phyloP scores from a whole-genome alignment of 305 asterid species.

The Fraxinus sp. region DNA sequence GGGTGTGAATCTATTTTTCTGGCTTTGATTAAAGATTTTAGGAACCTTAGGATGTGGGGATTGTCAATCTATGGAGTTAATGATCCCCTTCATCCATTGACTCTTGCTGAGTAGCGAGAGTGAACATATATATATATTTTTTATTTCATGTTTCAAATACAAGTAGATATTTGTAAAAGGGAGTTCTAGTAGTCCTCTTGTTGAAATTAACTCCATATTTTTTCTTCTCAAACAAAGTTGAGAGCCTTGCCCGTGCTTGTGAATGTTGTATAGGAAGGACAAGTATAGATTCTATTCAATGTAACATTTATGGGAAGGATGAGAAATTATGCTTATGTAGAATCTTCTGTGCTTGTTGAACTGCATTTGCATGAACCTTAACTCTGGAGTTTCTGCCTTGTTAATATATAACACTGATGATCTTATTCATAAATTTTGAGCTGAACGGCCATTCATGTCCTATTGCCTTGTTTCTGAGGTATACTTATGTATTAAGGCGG shows the following conservation, averaged over 20 bases:
- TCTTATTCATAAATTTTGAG: neutral
- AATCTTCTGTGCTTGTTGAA: neutral
- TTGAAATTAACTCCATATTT: neutral
- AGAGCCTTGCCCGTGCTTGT: neutral
- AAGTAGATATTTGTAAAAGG: neutral
- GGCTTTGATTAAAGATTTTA: slow-evolving; percentile 9
- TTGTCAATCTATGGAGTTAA: neutral
- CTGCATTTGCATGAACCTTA: neutral
- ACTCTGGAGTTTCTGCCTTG: neutral
- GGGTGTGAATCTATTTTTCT: slow-evolving; percentile 19
- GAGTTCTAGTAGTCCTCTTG: neutral
- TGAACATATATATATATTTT: neutral
- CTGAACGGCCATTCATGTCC: neutral
- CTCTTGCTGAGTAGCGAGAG: neutral
- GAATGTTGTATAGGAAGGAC: neutral
- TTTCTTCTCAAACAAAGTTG: neutral
- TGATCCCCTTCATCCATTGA: neutral
- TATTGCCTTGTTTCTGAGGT: neutral
- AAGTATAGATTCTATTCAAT: neutral
- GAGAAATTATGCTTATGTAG: neutral
- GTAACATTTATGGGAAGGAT: neutral
- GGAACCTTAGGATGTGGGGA: neutral
- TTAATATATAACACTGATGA: neutral
- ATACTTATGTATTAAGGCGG: neutral
- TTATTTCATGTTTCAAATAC: neutral